These are phyloP conservation scores for Clitocybe nebularis DNA, from an alignment of 1,284 basidiomycete genomes.

Conservation along the genomic window DNA sequence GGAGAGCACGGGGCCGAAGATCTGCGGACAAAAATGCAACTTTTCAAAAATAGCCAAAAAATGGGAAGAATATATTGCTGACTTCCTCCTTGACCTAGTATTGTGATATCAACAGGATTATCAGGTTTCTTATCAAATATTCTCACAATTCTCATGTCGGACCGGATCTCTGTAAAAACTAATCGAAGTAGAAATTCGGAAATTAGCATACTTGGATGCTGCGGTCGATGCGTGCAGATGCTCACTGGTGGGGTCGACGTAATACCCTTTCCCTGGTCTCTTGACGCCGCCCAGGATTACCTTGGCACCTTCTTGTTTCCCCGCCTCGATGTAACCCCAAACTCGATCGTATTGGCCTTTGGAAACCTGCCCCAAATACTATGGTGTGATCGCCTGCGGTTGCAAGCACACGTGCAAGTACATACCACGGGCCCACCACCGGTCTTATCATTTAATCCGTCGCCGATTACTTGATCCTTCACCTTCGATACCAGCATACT, in stretches of 20 bases:
- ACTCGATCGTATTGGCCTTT: constrained; percentile 87
- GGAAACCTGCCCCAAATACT: constrained; percentile 53
- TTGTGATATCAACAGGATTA: constrained; percentile 5
- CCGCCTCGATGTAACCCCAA: constrained; percentile 84
- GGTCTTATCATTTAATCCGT: constrained; percentile 73
- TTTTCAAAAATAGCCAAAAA: constrained; percentile 1
- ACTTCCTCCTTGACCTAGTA: constrained; percentile 72
- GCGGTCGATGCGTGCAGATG: neutral
- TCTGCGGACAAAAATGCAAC: constrained; percentile 37
- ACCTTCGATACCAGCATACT: constrained; percentile 64
- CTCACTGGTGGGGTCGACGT: constrained; percentile 71
- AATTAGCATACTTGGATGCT: neutral
- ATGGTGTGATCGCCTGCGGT: constrained; percentile 8
- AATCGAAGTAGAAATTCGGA: constrained; percentile 7
- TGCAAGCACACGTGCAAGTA: constrained; percentile 8
- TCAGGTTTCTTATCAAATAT: no score
- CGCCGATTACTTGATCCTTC: constrained; percentile 70
- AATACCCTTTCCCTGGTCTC: constrained; percentile 66
- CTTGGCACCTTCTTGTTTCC: constrained; percentile 82
- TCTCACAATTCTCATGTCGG: constrained; percentile 74
- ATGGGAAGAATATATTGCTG: constrained; percentile 14
- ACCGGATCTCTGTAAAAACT: constrained; percentile 74
- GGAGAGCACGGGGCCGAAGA: constrained; percentile 82
- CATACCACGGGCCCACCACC: constrained; percentile 78
- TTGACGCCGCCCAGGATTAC: constrained; percentile 77